These are phyloP conservation scores for Stachybotrys elegans DNA, from an alignment of 2,329 filamentous ascomycete genomes.

Conservation along the genomic window DNA sequence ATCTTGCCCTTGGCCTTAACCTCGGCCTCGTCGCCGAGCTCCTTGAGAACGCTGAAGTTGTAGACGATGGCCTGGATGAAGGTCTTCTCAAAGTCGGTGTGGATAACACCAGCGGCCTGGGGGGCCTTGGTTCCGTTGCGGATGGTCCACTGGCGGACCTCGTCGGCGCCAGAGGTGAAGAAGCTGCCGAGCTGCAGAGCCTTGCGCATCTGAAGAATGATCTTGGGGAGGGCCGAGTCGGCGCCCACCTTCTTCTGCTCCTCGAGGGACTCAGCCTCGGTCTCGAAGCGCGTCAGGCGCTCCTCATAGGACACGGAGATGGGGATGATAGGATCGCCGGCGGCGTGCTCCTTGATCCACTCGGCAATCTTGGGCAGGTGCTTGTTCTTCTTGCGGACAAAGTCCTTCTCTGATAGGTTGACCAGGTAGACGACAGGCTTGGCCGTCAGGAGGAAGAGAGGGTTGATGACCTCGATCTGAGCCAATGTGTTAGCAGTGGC, in stretches of 20 bases:
- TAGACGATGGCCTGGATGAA: constrained; percentile 97
- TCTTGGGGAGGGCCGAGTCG: constrained; percentile 86
- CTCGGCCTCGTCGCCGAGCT: constrained; percentile 80
- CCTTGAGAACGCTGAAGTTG: constrained; percentile 77
- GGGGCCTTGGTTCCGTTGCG: constrained; percentile 96
- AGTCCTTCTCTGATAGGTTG: constrained; percentile 96
- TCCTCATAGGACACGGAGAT: constrained; percentile 93
- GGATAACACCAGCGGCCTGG: constrained; percentile 94
- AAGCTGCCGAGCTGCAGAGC: constrained; percentile 86
- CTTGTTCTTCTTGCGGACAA: constrained; percentile 99
- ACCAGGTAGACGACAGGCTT: constrained; percentile 97
- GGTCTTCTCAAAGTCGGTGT: constrained; percentile 98
- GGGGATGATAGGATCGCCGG: constrained; percentile 85
- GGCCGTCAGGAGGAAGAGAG: constrained; percentile 87
- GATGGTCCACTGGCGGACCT: constrained; percentile 98
- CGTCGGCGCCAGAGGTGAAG: constrained; percentile 94
- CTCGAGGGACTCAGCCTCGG: constrained; percentile 69
- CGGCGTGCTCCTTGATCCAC: constrained; percentile 89
- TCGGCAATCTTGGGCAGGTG: constrained; percentile 87
- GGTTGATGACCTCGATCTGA: constrained; percentile 96
- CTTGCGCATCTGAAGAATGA: constrained; percentile 90
- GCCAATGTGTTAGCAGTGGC: constrained; percentile 16
- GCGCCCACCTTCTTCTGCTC: constrained; percentile 86
- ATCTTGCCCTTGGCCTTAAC: constrained; percentile 94
- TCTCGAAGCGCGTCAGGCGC: constrained; percentile 75